Conservation (phyloP, 495 filamentous ascomycete genomes). For the Podospora anserina region DNA sequence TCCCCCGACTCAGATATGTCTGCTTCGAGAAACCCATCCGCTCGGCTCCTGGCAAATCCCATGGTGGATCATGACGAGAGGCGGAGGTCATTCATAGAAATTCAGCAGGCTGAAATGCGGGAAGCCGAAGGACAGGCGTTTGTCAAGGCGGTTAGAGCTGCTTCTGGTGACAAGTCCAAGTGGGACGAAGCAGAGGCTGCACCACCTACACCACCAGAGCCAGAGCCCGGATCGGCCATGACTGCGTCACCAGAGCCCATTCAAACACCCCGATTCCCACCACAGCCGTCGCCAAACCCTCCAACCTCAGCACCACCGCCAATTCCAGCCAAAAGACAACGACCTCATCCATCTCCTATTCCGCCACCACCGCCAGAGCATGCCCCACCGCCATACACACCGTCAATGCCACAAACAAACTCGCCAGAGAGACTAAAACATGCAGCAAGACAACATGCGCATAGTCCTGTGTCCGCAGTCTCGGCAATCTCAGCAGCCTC, state of each 20-base stretch:
- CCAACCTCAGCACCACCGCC: constrained; percentile 7
- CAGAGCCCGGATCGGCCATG: constrained; percentile 16
- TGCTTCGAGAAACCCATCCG: constrained; percentile 26
- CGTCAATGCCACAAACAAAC: constrained; percentile 15
- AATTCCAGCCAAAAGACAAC: constrained; percentile 5
- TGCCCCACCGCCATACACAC: constrained; percentile 12
- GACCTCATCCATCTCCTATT: constrained; percentile 13
- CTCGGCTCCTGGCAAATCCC: constrained; percentile 35
- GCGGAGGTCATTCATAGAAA: constrained; percentile 49
- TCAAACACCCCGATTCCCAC: constrained; percentile 9
- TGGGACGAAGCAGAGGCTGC: constrained; percentile 20
- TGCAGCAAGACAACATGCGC: constrained; percentile 13
- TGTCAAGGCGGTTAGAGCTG: constrained; percentile 48
- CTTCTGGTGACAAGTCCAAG: constrained; percentile 27
- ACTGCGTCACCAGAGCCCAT: constrained; percentile 28
- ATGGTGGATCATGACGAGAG: constrained; percentile 38
- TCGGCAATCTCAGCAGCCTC: constrained; percentile 31
- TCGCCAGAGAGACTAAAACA: constrained; percentile 25
- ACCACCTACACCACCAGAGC: constrained; percentile 12
- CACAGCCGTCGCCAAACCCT: neutral
- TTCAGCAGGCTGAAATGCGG: constrained; percentile 69
- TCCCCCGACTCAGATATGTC: constrained; percentile 29
- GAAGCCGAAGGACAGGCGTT: constrained; percentile 69
- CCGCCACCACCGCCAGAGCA: constrained; percentile 16
- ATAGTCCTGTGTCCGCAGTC: constrained; percentile 30